Evolutionary conservation across 192 early-diverging fungal genomes (phyloP), one percentile per base, ranked within the genome.

Genomic region (Lobulomyces angularis): DNA sequence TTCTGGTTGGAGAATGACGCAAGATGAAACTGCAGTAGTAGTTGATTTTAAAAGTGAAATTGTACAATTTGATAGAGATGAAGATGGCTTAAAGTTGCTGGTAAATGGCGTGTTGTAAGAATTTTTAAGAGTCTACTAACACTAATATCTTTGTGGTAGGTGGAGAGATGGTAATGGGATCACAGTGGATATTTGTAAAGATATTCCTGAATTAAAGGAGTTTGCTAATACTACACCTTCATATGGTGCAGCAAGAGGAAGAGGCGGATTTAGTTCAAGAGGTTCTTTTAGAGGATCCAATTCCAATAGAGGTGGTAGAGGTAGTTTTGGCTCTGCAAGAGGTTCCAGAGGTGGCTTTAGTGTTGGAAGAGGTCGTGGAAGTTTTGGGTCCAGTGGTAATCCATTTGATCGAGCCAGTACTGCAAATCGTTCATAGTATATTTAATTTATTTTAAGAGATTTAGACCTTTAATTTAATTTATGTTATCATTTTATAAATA

Each of bases 151-250:
- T n/a, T n/a, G n/a, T n/a, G n/a, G n/a, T n/a, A n/a, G n/a, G 41
- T 95, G 88, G 88, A 50, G 53, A 17, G 76, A 80, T 35, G 58
- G 62, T 18, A 43, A 54, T 27, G 79, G 67, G 30, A 72, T 93
- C 41, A 59, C 60, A 6, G 45, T 94, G 7, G 71, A 75, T 64
- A 65, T 87, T 36, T 69, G 74, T 40, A 69, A 51, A 14, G 71
- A 74, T 44, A 59, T 97, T 23, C 92, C 92, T 18, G 84, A 88
- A 56, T 54, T 95, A 9, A 69, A 78, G 55, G 82, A 79, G 30
- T 52, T 38, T 27, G n/a, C 41, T 12, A 32, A 32, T 14, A 14
- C 12, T 12, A 14, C 12, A 14, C 31, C 31, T 32, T 14, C 12
- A 14, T 14, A 14, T 32, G 12, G 12, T 12, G 31, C 31, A 14